Percentiles rank a stretch among this genome's conserved stretches.
phyloP scores from a whole-genome alignment of 2,329 filamentous ascomycete species.

The Hymenoscyphus salicellus region DNA sequence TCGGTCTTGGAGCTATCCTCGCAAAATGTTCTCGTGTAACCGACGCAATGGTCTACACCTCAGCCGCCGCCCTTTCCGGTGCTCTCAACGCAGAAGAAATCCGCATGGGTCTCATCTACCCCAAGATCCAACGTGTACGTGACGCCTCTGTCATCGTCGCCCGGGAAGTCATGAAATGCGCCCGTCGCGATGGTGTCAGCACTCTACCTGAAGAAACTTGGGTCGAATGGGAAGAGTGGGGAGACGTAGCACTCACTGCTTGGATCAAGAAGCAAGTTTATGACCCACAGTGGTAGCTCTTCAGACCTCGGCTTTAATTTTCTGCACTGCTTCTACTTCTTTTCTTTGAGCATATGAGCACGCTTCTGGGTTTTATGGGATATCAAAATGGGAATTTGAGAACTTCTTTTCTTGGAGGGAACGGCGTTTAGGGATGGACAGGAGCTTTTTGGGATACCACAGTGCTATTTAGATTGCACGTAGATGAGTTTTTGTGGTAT shows the following conservation, averaged over 20 bases:
- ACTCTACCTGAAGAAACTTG: constrained; percentile 65
- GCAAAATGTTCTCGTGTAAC: constrained; percentile 84
- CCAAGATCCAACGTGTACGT: constrained; percentile 83
- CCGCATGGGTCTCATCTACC: constrained; percentile 83
- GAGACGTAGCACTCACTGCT: constrained; percentile 57
- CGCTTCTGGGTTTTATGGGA: neutral
- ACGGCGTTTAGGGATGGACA: neutral
- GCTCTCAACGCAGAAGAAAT: constrained; percentile 79
- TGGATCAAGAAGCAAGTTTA: constrained; percentile 62
- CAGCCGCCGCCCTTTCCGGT: constrained; percentile 75
- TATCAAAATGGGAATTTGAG: constrained; percentile 1
- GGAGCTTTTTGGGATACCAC: neutral
- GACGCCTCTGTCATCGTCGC: constrained; percentile 85
- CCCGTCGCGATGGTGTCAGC: constrained; percentile 77
- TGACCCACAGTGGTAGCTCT: constrained; percentile 45
- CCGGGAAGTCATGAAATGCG: constrained; percentile 88
- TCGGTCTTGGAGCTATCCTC: constrained; percentile 89
- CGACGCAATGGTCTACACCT: constrained; percentile 95
- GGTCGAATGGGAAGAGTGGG: constrained; percentile 70
- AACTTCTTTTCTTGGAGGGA: neutral
- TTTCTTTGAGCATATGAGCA: neutral
- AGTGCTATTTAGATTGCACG: neutral
- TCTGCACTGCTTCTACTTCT: neutral
- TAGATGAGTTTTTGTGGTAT: neutral
- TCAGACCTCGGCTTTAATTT: constrained; percentile 4